These are phyloP conservation scores for Wallemia hederae DNA, from an alignment of 1,284 basidiomycete species.

Conservation along the genomic window DNA sequence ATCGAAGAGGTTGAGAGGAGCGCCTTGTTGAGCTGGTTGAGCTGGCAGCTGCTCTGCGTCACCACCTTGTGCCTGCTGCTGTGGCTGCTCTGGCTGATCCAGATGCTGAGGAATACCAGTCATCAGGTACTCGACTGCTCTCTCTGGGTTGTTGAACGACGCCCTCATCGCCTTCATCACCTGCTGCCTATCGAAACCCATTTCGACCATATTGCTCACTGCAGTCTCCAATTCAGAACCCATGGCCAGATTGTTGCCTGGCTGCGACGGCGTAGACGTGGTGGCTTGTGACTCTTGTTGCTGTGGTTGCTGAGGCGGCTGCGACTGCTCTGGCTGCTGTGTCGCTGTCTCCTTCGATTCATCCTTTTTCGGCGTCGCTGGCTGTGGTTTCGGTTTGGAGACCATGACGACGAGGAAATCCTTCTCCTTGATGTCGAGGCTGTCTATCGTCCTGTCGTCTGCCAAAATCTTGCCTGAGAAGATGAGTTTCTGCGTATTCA, in stretches of 20 bases:
- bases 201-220: constrained; percentile 57
- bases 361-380: background rate
- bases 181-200: constrained; percentile 76
- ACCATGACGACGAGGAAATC: constrained; percentile 98
- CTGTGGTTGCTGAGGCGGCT: constrained; percentile 13
- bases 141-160: constrained; percentile 91
- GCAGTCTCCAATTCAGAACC: constrained; percentile 43
- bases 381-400: constrained; percentile 25
- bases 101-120: constrained; percentile 32
- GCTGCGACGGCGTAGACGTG: constrained; percentile 9
- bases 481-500: constrained; percentile 67
- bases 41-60: constrained; percentile 12
- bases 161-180: constrained; percentile 65
- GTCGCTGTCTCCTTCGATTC: constrained; percentile 6
- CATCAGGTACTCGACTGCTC: constrained; percentile 92
- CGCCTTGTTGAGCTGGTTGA: background rate
- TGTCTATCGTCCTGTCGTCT: constrained; percentile 64
- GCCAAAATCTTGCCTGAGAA: constrained; percentile 65
- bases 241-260: constrained; percentile 20
- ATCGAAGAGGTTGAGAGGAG: constrained; percentile 9
- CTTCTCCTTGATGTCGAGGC: constrained; percentile 87
- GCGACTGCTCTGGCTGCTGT: constrained; percentile 13
- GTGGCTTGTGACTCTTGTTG: constrained; percentile 14
- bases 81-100: constrained; percentile 28
- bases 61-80: constrained; percentile 9